A percentile compares a stretch with the other conserved stretches of the same genome.
Evolutionary conservation across 805 yeast species (phyloP).

Genomic region (Gaillardinia entomophila): DNA sequence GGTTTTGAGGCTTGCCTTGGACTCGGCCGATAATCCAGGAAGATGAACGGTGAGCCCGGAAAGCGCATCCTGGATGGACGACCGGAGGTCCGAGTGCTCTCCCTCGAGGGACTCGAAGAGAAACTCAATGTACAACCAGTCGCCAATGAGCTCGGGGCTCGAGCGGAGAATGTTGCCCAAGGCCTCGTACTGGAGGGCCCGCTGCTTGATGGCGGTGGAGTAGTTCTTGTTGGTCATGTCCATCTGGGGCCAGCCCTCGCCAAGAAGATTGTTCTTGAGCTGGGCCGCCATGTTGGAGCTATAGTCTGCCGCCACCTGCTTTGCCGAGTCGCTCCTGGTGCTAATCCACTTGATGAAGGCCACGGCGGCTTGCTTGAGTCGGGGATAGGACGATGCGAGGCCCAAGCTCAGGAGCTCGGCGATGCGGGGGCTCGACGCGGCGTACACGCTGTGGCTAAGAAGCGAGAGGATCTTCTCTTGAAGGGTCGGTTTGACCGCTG

Average conservation of each 20-base stretch:
- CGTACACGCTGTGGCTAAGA: constrained; percentile 47
- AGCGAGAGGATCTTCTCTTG: constrained; percentile 53
- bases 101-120: constrained; percentile 63
- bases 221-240: constrained; percentile 28
- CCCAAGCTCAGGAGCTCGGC: constrained; percentile 54
- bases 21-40: constrained; percentile 26
- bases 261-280: constrained; percentile 45
- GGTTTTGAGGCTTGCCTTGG: constrained; percentile 39
- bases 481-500: constrained; percentile 49
- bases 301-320: constrained; percentile 17
- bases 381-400: constrained; percentile 46
- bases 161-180: constrained; percentile 59
- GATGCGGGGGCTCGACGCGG: constrained; percentile 38
- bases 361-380: constrained; percentile 52
- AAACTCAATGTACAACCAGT: constrained; percentile 54
- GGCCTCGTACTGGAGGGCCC: constrained; percentile 72
- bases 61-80: constrained; percentile 68
- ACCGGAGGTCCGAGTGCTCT: constrained; percentile 57
- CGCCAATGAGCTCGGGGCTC: constrained; percentile 33
- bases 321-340: constrained; percentile 3
- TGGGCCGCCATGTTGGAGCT: constrained; percentile 44
- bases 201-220: constrained; percentile 33
- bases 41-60: constrained; percentile 52
- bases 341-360: constrained; percentile 56
- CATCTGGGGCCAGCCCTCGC: constrained; percentile 58